A percentile compares a stretch with the other conserved stretches of the same genome.
phyloP scores from a whole-genome alignment of 768 basidiomycete genomes.

The Boletus sp. region DNA sequence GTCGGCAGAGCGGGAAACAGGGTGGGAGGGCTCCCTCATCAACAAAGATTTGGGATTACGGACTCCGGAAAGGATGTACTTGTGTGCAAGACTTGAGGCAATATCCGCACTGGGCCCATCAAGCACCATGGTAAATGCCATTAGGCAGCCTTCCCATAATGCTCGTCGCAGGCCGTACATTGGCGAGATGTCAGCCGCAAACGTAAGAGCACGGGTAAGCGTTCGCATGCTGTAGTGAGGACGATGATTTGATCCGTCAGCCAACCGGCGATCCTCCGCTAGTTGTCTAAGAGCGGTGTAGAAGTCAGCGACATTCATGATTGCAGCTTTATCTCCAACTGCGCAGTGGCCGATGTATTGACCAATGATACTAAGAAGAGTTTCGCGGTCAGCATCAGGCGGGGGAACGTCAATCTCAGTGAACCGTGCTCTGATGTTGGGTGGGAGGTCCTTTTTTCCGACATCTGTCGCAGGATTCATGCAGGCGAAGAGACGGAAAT shows the following conservation, averaged over 20 bases:
- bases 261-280: constrained; percentile 70
- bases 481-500: constrained; percentile 96
- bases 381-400: constrained; percentile 89
- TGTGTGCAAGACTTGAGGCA: constrained; percentile 68
- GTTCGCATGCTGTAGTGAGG: constrained; percentile 99
- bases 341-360: constrained; percentile 87
- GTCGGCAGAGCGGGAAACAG: constrained; percentile 41
- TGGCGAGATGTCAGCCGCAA: constrained; percentile 77
- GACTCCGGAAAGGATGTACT: constrained; percentile 74
- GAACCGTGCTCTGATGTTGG: constrained; percentile 85
- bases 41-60: constrained; percentile 77
- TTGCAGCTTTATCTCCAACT: constrained; percentile 79
- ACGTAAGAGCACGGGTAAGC: constrained; percentile 83
- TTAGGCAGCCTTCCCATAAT: constrained; percentile 94
- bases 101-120: constrained; percentile 65
- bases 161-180: constrained; percentile 79
- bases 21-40: constrained; percentile 60
- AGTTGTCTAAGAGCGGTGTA: constrained; percentile 78
- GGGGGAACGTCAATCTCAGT: constrained; percentile 95
- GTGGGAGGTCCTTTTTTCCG: constrained; percentile 95
- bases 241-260: constrained; percentile 88
- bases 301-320: constrained; percentile 91
- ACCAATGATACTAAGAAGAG: constrained; percentile 77
- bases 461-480: constrained; percentile 99
- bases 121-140: constrained; percentile 97